Evolutionary conservation across 768 basidiomycete species (phyloP), one percentile per base, ranked within the genome.

Genomic region (Sutorius australiensis): DNA sequence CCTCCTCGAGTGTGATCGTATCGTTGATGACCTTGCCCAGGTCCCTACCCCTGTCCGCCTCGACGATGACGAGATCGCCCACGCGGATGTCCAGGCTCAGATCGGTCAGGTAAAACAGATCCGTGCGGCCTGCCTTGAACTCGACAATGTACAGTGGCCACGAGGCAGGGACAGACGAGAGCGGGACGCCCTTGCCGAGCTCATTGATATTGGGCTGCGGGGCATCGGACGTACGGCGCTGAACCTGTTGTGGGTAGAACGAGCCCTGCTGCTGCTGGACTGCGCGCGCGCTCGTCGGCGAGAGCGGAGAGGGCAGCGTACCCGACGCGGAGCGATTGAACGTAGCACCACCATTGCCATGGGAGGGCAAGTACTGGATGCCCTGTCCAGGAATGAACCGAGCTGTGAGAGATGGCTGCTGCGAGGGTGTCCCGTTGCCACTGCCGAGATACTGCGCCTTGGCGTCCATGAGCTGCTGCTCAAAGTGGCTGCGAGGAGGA

Each of bases 121-220:
- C 95, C 57, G 93, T 93, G 37, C 95, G 83, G 0, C 93, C 92
- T 0, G 95, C 95, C 72, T 98, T 99, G 80, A 99, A 99, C 69
- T 97, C 90, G 61, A 98, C 89, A 61, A 98, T 95, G 77, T 82
- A 98, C 8, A 99, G 80, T n/a, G 89, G 92, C 76, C 88, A 91
- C 33, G 84, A 83, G 12, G 87, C 68, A 1, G 94, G 87, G 38
- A 99, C 86, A 44, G 87, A 71, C 65, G 87, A 84, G 16, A 98
- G 78, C 0, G 94, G 92, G 0, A 98, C 82, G 33, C 95, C 95
- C 64, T 87, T 87, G 46, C 95, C 95, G 21, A 95, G 83, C 11
- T 93, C 81, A 36, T 61, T 70, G 33, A 81, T 63, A 48, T 58
- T 60, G 30, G 67, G 66, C 32, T 59, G 51, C 0, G 63, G 53